phyloP scores from a whole-genome alignment of 345 rosid genomes.

The Turnera subulata region DNA sequence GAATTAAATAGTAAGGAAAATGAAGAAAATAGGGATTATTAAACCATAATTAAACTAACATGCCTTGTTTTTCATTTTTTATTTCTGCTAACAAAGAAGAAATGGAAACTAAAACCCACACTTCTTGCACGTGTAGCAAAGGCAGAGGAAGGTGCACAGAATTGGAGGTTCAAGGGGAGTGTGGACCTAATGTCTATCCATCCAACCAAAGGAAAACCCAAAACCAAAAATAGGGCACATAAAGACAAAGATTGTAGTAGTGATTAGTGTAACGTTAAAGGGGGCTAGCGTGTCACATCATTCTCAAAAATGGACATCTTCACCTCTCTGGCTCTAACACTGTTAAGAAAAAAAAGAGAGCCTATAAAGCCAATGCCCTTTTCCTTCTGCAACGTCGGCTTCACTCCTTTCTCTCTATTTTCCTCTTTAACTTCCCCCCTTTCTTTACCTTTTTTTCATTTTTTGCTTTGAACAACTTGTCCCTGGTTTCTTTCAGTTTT shows the following conservation, averaged over 20 bases:
- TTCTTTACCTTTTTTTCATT: background rate
- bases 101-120: too few species aligned
- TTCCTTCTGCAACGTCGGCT: constrained; percentile 38
- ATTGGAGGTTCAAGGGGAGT: too few species aligned
- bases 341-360: constrained; percentile 1
- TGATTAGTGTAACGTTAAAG: constrained; percentile 33
- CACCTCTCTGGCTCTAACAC: constrained; percentile 8
- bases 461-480: background rate
- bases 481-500: background rate
- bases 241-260: constrained; percentile 3
- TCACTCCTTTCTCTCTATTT: background rate
- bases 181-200: background rate
- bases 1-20: too few species aligned
- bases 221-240: background rate
- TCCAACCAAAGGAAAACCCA: background rate
- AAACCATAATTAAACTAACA: too few species aligned
- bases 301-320: constrained; percentile 1
- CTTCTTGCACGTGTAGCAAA: too few species aligned
- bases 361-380: constrained; percentile 28
- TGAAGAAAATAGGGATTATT: too few species aligned
- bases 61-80: too few species aligned
- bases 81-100: too few species aligned
- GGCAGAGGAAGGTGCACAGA: too few species aligned
- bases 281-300: constrained; percentile 18
- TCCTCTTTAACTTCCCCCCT: background rate